Percentiles rank a stretch among this genome's conserved stretches.
Conservation (phyloP, 495 filamentous ascomycete species). For the Neurospora intermedia region DNA sequence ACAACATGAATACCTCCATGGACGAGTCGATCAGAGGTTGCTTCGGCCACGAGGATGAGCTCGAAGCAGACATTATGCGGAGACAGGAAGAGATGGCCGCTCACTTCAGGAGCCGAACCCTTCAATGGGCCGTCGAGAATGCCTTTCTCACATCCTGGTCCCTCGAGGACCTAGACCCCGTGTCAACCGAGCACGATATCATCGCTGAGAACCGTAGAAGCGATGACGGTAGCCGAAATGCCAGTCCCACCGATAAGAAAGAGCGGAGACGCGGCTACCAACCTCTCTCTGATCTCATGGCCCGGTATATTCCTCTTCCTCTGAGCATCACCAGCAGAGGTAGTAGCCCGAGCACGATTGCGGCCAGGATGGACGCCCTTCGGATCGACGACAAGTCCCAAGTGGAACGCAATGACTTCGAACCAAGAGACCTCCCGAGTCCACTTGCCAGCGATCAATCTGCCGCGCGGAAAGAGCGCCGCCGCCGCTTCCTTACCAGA, state of each 20-base stretch:
- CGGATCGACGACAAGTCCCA: neutral
- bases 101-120: neutral
- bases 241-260: neutral
- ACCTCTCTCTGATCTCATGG: neutral
- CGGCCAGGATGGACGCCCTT: neutral
- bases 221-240: neutral
- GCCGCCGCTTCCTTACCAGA: neutral
- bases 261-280: neutral
- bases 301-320: neutral
- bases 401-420: neutral
- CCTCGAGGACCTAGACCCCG: neutral
- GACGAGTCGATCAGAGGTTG: neutral
- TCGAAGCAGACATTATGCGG: neutral
- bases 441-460: neutral
- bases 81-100: neutral
- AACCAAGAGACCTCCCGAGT: neutral
- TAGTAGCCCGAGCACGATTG: neutral
- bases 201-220: neutral
- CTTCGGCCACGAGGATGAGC: neutral
- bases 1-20: neutral
- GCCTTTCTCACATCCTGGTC: neutral
- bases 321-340: neutral
- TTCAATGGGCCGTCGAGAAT: neutral
- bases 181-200: neutral
- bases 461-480: neutral